Base-by-base conservation (phyloP, 129 eudicot species). In the Helichrysum umbraculigerum region DNA sequence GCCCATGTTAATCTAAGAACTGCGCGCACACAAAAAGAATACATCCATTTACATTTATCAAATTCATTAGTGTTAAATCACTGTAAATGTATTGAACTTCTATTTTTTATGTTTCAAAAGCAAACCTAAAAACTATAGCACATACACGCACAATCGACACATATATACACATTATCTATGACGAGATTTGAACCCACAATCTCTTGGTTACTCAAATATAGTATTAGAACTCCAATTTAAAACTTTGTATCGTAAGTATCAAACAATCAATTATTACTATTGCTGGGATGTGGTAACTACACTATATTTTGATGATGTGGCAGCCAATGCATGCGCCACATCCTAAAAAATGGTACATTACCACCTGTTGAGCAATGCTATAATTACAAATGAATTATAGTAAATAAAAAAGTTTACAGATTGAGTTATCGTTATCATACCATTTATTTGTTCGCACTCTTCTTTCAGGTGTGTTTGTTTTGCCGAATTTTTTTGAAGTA, bases 1-100 rank as follows among this genome's bases (percentile, higher is more conserved):
- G 33, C 79, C 72, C 90, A 80, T 83, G 77, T 63, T 71, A 11
- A 34, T 44, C 75, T 70, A 68, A 34, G 54, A 59, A 21, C 59
- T 44, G 42, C 67, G n/a, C 59, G 54, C 68, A 81, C 33, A 68
- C 57, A 75, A 20, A 34, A 1, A 73, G 20, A 57, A 0, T 19
- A 57, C 62, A 57, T 19, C 0, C 7, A 1, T 57, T n/a, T 44
- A 11, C 52, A 44, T 44, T 12, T 44, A 39, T 44, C 17, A 14
- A 3, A 11, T 44, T 44, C 17, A 44, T 2, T 42, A 42, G 4
- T 71, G 15, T 30, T 11, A 51, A 51, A 10, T 32, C 56, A 37
- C 33, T 21, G n/a, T 12, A 68, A 2, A 19, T 10, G 3, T 39
- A 7, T 3, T 20, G 1, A 35, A 28, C 30, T 67, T 39, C 9